These are phyloP conservation scores for Phytophthora capsici DNA, from an alignment of 352 stramenopile species.

Conservation along the genomic window DNA sequence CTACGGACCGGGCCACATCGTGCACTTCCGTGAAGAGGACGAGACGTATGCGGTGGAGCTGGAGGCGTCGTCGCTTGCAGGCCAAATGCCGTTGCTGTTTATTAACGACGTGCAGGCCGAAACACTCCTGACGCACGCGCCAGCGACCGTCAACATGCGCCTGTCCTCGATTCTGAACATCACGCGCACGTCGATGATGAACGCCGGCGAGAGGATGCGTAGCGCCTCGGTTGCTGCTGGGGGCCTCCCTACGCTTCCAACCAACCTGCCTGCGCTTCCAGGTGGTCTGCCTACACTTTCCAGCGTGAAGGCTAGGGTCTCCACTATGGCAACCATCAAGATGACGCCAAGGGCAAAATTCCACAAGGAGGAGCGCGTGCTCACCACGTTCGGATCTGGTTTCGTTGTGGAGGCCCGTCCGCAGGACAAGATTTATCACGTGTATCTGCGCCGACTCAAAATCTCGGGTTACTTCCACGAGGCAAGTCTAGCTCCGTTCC, in stretches of 20 bases:
- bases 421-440: slow-evolving; percentile 78
- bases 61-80: slow-evolving; percentile 34
- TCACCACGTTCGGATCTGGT: slow-evolving; percentile 82
- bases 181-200: slow-evolving; percentile 75
- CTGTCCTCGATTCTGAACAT: slow-evolving; percentile 80
- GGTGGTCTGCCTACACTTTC: slow-evolving; percentile 69
- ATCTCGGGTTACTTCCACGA: slow-evolving; percentile 82
- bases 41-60: slow-evolving; percentile 65
- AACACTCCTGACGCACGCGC: slow-evolving; percentile 43
- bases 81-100: slow-evolving; percentile 47
- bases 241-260: slow-evolving; percentile 51
- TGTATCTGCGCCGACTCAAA: slow-evolving; percentile 78
- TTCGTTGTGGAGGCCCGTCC: slow-evolving; percentile 68
- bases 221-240: slow-evolving; percentile 64
- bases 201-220: slow-evolving; percentile 60
- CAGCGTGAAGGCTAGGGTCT: slow-evolving; percentile 71
- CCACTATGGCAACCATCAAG: slow-evolving; percentile 75
- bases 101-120: slow-evolving; percentile 56
- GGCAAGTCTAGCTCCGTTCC: slow-evolving; percentile 61
- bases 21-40: slow-evolving; percentile 59
- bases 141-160: slow-evolving; percentile 45
- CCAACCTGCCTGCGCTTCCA: slow-evolving; percentile 35
- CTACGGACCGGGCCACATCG: slow-evolving; percentile 56
- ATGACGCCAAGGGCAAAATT: slow-evolving; percentile 72
- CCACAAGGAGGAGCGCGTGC: slow-evolving; percentile 77